Evolutionary conservation across 1,284 basidiomycete species (phyloP).

Genomic region (Meira miltonrushii): DNA sequence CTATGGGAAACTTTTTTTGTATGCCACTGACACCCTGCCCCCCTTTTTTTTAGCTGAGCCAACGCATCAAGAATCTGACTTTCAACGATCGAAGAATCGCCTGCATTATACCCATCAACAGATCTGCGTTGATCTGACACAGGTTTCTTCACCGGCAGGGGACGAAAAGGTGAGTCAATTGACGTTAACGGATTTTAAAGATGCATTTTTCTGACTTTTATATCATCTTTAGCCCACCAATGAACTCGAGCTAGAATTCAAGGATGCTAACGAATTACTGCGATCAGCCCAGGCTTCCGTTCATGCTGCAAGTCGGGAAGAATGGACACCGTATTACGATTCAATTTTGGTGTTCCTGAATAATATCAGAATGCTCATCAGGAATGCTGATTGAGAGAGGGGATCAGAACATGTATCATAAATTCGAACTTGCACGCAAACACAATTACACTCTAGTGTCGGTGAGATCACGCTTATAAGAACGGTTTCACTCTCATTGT

Average conservation of each 20-base stretch:
- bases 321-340: conserved; percentile 46
- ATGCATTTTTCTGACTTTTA: neutral
- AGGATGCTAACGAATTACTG: conserved; percentile 56
- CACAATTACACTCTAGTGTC: no score
- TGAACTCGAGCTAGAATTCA: conserved; percentile 61
- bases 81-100: conserved; percentile 73
- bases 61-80: conserved; percentile 25
- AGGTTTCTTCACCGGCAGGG: conserved; percentile 60
- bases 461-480: no score
- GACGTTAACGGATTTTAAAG: no score
- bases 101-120: conserved; percentile 89
- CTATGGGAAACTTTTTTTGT: neutral
- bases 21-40: neutral
- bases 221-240: conserved; percentile 34
- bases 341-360: conserved; percentile 45
- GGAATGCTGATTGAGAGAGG: conserved; percentile 17
- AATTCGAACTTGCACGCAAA: neutral
- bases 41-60: neutral
- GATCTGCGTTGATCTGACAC: conserved; percentile 85
- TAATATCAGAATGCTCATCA: conserved; percentile 46
- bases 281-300: conserved; percentile 46
- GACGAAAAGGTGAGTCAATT: conserved; percentile 36
- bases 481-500: no score
- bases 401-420: neutral
- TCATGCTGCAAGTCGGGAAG: conserved; percentile 17